These are phyloP conservation scores for Xylaria cubensis DNA, from an alignment of 495 filamentous ascomycete genomes.

Conservation along the genomic window DNA sequence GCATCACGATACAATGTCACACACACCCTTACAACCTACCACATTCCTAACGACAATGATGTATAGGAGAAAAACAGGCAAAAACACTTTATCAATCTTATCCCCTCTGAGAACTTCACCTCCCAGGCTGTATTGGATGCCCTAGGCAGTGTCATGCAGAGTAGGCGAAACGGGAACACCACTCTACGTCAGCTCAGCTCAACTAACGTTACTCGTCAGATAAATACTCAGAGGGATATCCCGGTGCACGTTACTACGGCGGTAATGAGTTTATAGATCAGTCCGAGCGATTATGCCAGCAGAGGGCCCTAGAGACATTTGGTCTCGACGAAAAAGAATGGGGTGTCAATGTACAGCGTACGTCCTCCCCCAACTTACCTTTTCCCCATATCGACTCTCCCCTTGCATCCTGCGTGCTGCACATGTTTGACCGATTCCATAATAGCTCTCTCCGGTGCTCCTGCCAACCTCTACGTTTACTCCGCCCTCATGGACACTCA, in stretches of 20 bases:
- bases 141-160: slow-evolving; percentile 98
- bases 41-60: slow-evolving; percentile 30
- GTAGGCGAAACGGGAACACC: slow-evolving; percentile 53
- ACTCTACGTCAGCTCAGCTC: not conserved
- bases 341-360: slow-evolving; percentile 98
- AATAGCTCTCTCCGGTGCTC: slow-evolving; percentile 89
- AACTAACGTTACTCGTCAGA: slow-evolving; percentile 58
- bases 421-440: slow-evolving; percentile 24
- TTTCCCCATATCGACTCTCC: not conserved
- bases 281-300: slow-evolving; percentile 86
- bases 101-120: slow-evolving; percentile 98
- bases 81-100: slow-evolving; percentile 98
- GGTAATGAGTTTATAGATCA: slow-evolving; percentile 96
- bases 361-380: slow-evolving; percentile 37
- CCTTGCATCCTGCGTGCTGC: not conserved
- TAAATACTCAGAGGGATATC: slow-evolving; percentile 99
- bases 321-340: slow-evolving; percentile 83
- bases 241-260: slow-evolving; percentile 95
- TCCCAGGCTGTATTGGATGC: slow-evolving; percentile 97
- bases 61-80: slow-evolving; percentile 89
- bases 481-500: slow-evolving; percentile 90
- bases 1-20: not conserved
- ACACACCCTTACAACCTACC: not conserved
- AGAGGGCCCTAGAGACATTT: slow-evolving; percentile 86
- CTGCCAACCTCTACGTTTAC: slow-evolving; percentile 95